A percentile compares a stretch with the other conserved stretches of the same genome.
phyloP scores from a whole-genome alignment of 768 basidiomycete species.

The Trametes villosa region DNA sequence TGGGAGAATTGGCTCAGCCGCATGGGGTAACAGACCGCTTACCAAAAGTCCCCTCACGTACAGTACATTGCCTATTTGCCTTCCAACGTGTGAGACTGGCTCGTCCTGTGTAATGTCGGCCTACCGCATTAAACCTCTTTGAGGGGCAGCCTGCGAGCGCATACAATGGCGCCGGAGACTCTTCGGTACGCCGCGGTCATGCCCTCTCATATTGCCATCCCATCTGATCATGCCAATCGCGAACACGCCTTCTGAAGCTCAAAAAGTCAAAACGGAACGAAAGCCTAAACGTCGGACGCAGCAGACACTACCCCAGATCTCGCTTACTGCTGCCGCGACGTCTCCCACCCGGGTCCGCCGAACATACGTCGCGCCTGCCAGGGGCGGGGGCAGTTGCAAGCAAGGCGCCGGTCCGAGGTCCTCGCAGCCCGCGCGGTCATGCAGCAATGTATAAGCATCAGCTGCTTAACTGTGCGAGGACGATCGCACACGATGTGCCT shows the following conservation, averaged over 20 bases:
- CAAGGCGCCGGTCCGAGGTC: conserved; percentile 10
- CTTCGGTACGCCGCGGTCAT: neutral
- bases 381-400: neutral
- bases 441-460: neutral
- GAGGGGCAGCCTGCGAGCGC: too few relatives aligned
- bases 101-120: too few relatives aligned
- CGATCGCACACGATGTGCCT: neutral
- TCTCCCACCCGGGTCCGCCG: neutral
- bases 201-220: neutral
- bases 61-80: too few relatives aligned
- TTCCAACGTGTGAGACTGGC: too few relatives aligned
- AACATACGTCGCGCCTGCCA: neutral
- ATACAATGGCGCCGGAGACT: neutral
- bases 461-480: conserved; percentile 1
- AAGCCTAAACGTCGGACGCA: conserved; percentile 1
- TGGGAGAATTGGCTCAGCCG: too few relatives aligned
- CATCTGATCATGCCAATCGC: neutral
- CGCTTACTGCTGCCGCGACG: neutral
- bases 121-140: too few relatives aligned
- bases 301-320: neutral
- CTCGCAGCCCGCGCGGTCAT: neutral
- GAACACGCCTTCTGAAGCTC: neutral
- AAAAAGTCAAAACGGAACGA: conserved; percentile 7
- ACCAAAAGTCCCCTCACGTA: too few relatives aligned
- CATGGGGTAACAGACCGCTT: too few relatives aligned